A percentile compares a stretch with the other conserved stretches of the same genome.
Conservation (phyloP, 345 rosid species). For the Citrus maxima region DNA sequence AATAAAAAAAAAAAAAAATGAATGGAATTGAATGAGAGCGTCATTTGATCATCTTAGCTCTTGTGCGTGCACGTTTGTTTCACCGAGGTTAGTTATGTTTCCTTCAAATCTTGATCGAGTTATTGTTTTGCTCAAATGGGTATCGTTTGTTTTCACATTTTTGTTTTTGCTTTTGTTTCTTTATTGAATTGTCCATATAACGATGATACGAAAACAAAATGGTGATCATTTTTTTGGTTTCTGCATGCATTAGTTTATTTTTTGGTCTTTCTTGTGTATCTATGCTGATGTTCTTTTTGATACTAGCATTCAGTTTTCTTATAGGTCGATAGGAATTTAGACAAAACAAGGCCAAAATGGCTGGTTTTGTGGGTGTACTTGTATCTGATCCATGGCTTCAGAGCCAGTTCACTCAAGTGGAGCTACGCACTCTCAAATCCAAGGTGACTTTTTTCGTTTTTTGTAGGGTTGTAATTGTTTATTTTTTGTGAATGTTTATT, state of each 20-base stretch:
- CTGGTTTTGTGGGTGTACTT: slow-evolving; percentile 84
- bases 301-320: background rate
- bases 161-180: background rate
- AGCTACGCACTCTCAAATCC: slow-evolving; percentile 90
- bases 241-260: slow-evolving; percentile 12
- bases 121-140: background rate
- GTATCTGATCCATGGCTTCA: slow-evolving; percentile 99
- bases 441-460: slow-evolving; percentile 40
- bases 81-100: background rate
- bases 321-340: slow-evolving; percentile 8
- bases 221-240: background rate
- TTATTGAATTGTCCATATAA: background rate
- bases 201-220: background rate
- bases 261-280: background rate
- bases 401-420: slow-evolving; percentile 99
- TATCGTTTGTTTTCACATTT: background rate
- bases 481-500: background rate
- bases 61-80: background rate
- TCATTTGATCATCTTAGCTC: background rate
- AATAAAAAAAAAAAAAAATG: background rate
- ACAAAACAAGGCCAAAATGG: slow-evolving; percentile 40
- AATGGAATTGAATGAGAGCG: background rate
- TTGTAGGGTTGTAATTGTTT: background rate
- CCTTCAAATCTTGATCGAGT: background rate
- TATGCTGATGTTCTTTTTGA: background rate